Conservation (phyloP, 768 basidiomycete genomes). For the Podaxis carcinomalis region DNA sequence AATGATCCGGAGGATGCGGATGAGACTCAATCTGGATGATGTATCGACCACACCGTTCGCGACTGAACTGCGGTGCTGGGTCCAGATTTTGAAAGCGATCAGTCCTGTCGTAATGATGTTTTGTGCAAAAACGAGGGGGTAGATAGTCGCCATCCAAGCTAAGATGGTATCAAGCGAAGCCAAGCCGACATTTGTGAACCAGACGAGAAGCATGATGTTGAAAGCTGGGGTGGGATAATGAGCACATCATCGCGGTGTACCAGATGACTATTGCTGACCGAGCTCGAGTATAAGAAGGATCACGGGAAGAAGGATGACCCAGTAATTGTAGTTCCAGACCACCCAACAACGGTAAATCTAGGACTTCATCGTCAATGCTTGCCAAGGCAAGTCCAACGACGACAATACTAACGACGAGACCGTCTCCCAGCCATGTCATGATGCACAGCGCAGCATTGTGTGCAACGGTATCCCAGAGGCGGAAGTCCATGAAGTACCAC, state of each 20-base stretch:
- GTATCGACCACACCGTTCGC: constrained; percentile 16
- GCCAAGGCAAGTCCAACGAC: background rate
- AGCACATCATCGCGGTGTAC: background rate
- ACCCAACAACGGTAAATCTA: constrained; percentile 27
- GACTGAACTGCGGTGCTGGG: constrained; percentile 20
- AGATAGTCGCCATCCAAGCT: constrained; percentile 20
- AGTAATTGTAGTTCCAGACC: constrained; percentile 21
- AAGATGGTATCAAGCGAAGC: constrained; percentile 3
- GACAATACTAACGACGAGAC: constrained; percentile 20
- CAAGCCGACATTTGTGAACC: constrained; percentile 20
- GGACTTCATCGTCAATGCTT: background rate
- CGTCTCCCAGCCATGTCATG: constrained; percentile 26
- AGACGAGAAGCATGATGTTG: constrained; percentile 20
- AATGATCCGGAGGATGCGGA: constrained; percentile 23
- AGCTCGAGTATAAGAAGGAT: constrained; percentile 17
- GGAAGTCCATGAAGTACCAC: constrained; percentile 19
- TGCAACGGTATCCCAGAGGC: constrained; percentile 21
- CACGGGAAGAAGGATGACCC: constrained; percentile 19
- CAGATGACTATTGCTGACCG: constrained; percentile 15
- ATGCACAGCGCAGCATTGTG: constrained; percentile 19
- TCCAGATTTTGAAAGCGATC: constrained; percentile 23
- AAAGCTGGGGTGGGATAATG: constrained; percentile 10
- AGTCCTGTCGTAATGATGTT: constrained; percentile 25
- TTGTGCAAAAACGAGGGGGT: constrained; percentile 22
- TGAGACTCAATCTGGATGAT: constrained; percentile 13